Evolutionary conservation across 768 basidiomycete species (phyloP).

Genomic region (Mycena haematopus): DNA sequence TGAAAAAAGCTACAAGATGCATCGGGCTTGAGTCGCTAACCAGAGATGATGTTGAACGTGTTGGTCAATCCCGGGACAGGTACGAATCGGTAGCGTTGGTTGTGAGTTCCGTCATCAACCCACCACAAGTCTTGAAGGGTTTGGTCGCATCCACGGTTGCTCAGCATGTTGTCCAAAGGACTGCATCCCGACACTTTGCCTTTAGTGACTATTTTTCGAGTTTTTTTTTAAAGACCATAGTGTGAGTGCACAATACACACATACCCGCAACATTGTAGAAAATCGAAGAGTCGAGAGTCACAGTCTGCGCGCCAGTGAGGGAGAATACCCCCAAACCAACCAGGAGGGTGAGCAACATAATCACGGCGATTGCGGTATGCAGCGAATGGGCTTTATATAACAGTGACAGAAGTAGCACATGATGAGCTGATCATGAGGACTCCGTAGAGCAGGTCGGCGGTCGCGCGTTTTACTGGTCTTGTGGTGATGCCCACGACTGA

Average conservation of each 20-base stretch:
- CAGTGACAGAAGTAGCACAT: background rate
- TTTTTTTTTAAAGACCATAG: background rate
- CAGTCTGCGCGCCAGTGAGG: constrained; percentile 16
- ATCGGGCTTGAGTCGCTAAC: background rate
- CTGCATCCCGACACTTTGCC: constrained; percentile 24
- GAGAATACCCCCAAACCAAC: constrained; percentile 4
- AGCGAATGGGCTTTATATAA: background rate
- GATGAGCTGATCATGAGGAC: background rate
- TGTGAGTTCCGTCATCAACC: constrained; percentile 19
- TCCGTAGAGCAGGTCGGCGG: too few species aligned
- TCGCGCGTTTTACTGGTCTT: background rate
- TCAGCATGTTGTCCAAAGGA: constrained; percentile 25
- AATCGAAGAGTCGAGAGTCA: constrained; percentile 19
- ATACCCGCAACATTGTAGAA: constrained; percentile 22
- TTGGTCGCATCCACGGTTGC: constrained; percentile 26
- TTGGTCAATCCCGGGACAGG: constrained; percentile 23
- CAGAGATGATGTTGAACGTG: constrained; percentile 26
- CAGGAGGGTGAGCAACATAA: constrained; percentile 7
- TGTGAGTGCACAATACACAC: background rate
- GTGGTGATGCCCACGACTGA: background rate
- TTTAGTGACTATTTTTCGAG: constrained; percentile 2
- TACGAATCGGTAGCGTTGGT: constrained; percentile 28
- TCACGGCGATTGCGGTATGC: background rate
- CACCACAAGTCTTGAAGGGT: constrained; percentile 23
- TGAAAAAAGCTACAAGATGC: background rate